Conservation (phyloP, 2,329 filamentous ascomycete species). For the Botryotinia calthae region DNA sequence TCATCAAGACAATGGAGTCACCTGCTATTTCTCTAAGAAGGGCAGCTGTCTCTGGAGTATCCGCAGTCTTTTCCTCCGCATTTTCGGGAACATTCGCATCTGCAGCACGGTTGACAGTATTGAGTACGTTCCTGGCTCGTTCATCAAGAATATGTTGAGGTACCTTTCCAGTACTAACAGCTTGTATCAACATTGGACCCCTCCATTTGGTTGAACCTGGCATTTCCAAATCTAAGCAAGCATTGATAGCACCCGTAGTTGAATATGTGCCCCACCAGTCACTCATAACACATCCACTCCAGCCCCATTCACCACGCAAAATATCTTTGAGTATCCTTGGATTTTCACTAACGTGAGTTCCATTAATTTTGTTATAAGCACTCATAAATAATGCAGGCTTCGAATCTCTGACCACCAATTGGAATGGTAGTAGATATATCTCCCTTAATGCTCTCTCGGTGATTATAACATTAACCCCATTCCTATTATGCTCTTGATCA, state of each 20-base stretch:
- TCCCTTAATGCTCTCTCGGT: conserved; percentile 57
- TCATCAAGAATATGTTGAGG: conserved; percentile 30
- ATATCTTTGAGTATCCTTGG: conserved; percentile 50
- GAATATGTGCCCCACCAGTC: conserved; percentile 50
- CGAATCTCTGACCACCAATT: conserved; percentile 53
- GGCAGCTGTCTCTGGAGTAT: conserved; percentile 39
- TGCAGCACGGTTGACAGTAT: conserved; percentile 40
- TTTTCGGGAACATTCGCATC: conserved; percentile 32
- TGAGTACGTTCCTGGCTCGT: conserved; percentile 28
- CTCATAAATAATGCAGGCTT: conserved; percentile 57
- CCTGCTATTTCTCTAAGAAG: conserved; percentile 56
- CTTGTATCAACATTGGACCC: conserved; percentile 27
- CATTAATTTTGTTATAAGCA: conserved; percentile 58
- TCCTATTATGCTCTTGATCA: conserved; percentile 58
- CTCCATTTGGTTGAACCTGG: conserved; percentile 38
- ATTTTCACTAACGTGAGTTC: conserved; percentile 55
- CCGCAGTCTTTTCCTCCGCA: conserved; percentile 32
- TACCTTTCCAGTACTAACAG: conserved; percentile 27
- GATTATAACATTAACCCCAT: conserved; percentile 54
- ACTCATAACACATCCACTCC: conserved; percentile 56
- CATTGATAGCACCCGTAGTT: conserved; percentile 33
- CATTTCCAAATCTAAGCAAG: conserved; percentile 43
- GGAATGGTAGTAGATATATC: conserved; percentile 58
- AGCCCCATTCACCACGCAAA: conserved; percentile 56
- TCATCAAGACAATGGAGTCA: conserved; percentile 61